Conservation (phyloP, 805 yeast genomes). For the Komagataella phaffii region DNA sequence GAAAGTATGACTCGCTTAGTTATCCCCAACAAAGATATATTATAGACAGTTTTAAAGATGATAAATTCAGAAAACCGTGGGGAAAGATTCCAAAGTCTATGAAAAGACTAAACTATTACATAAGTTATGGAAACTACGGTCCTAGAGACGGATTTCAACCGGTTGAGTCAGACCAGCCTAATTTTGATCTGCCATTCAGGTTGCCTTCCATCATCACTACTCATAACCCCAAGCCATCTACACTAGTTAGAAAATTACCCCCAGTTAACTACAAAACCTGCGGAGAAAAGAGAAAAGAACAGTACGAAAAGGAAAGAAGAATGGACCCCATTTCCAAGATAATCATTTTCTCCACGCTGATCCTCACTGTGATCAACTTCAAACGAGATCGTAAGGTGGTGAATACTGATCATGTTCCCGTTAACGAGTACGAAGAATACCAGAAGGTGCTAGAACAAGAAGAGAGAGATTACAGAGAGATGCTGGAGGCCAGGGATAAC, state of each 20-base stretch:
- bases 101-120: slow-evolving; percentile 44
- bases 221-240: slow-evolving; percentile 12
- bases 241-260: slow-evolving; percentile 20
- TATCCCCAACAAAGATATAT: slow-evolving; percentile 43
- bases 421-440: slow-evolving; percentile 11
- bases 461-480: slow-evolving; percentile 9
- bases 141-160: slow-evolving; percentile 42
- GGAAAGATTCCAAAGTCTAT: slow-evolving; percentile 27
- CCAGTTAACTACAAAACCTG: slow-evolving; percentile 20
- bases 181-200: slow-evolving; percentile 49
- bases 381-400: slow-evolving; percentile 34
- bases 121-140: slow-evolving; percentile 62
- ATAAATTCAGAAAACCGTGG: slow-evolving; percentile 42
- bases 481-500: slow-evolving; percentile 6
- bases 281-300: slow-evolving; percentile 27
- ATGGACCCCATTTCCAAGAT: slow-evolving; percentile 47
- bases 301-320: slow-evolving; percentile 30
- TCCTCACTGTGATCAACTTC: slow-evolving; percentile 36
- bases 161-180: slow-evolving; percentile 30
- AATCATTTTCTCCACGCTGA: slow-evolving; percentile 32
- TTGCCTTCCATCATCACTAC: slow-evolving; percentile 21
- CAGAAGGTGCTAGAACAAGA: slow-evolving; percentile 8
- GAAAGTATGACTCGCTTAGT: slow-evolving; percentile 18
- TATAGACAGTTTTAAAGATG: slow-evolving; percentile 31
- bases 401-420: slow-evolving; percentile 16